Percentiles rank a stretch among this genome's conserved stretches.
Evolutionary conservation across 2,329 filamentous ascomycete genomes (phyloP).

Genomic region (Plectosphaerella cucumerina): DNA sequence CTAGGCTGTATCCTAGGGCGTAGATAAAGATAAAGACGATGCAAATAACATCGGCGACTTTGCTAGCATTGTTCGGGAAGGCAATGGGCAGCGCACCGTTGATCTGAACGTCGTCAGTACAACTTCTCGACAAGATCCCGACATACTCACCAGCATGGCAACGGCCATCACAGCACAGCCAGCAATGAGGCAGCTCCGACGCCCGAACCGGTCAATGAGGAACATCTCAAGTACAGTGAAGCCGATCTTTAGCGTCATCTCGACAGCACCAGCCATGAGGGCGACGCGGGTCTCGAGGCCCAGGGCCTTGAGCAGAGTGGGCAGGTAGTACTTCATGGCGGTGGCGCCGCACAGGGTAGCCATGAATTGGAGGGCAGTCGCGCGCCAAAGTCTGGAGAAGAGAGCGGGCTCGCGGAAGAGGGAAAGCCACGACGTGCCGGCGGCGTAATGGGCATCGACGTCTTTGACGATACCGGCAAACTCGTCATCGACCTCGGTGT

Average conservation of each 20-base stretch:
- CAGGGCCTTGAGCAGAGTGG: slow-evolving; percentile 45
- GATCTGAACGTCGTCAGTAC: slow-evolving; percentile 29
- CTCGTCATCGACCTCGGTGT: slow-evolving; percentile 33
- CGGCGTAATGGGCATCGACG: slow-evolving; percentile 30
- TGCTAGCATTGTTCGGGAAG: slow-evolving; percentile 46
- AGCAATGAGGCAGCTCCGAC: slow-evolving; percentile 41
- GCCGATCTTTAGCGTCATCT: slow-evolving; percentile 53
- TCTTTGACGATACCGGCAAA: slow-evolving; percentile 42
- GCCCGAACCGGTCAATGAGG: slow-evolving; percentile 49
- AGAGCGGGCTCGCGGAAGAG: slow-evolving; percentile 45
- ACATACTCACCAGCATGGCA: slow-evolving; percentile 42
- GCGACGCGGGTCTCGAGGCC: slow-evolving; percentile 43
- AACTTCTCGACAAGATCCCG: background rate
- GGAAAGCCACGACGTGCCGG: slow-evolving; percentile 34
- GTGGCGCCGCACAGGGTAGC: slow-evolving; percentile 56
- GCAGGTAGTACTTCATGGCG: slow-evolving; percentile 58
- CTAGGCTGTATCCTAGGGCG: slow-evolving; percentile 53
- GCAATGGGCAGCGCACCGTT: slow-evolving; percentile 48
- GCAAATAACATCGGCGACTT: slow-evolving; percentile 43
- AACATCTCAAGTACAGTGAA: slow-evolving; percentile 54
- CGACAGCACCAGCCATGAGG: slow-evolving; percentile 50
- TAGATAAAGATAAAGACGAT: slow-evolving; percentile 55
- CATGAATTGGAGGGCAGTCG: slow-evolving; percentile 54
- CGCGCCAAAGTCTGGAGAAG: slow-evolving; percentile 51
- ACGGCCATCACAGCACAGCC: slow-evolving; percentile 50